phyloP scores from a whole-genome alignment of 2,329 filamentous ascomycete species.

The Ophiostoma australiae region DNA sequence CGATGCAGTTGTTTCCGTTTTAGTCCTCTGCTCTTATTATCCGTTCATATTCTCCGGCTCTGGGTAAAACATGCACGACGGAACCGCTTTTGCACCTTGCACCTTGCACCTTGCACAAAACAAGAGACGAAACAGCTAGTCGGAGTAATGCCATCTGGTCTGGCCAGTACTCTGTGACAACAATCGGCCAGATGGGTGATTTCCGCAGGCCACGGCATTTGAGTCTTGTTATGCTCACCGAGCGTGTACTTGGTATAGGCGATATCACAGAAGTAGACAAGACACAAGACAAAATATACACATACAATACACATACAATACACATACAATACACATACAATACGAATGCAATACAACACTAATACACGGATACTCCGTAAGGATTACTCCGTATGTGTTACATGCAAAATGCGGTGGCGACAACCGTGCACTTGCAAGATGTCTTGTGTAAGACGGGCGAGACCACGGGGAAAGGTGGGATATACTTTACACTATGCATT shows the following conservation, averaged over 20 bases:
- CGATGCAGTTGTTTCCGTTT: neutral
- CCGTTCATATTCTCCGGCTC: neutral
- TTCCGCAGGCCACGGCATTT: neutral
- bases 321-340: neutral
- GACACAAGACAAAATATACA: neutral
- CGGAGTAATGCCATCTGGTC: neutral
- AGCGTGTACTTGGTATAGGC: neutral
- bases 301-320: neutral
- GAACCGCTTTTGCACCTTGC: neutral
- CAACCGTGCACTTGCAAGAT: neutral
- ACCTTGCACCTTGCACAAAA: neutral
- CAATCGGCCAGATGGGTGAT: neutral
- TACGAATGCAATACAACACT: no score
- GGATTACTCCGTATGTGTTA: neutral
- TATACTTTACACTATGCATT: neutral
- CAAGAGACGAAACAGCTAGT: conserved; percentile 5
- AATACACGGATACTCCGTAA: neutral
- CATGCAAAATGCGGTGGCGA: neutral
- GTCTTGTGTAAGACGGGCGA: neutral
- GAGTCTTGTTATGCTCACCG: neutral
- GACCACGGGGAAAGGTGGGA: neutral
- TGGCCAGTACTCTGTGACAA: neutral
- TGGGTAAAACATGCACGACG: conserved; percentile 5
- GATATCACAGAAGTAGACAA: neutral
- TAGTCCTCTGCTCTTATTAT: neutral